Evolutionary conservation across 2,329 filamentous ascomycete genomes (phyloP), one percentile per base, ranked within the genome.

Genomic region (Neurospora sp.): DNA sequence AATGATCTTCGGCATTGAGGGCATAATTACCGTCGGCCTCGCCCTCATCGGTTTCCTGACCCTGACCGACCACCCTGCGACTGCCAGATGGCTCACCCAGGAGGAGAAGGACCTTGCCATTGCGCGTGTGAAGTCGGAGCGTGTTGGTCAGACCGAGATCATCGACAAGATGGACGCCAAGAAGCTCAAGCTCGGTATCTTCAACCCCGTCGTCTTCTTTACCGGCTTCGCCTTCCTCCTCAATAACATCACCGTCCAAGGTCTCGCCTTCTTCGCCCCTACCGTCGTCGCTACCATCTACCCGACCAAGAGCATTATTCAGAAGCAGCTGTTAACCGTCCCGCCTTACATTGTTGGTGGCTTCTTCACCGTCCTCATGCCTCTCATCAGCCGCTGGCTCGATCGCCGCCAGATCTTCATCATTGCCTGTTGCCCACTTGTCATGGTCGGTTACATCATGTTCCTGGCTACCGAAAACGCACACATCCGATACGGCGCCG

Each of bases 1-100:
- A 8, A 91, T 91, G 89, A 90, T 92, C 68, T 92, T 92, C 69
- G 85, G 84, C 4, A 87, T 92, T n/a, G 90, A 92, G 76, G 90
- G 90, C 23, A 87, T 91, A 74, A 86, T 91, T 73, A 82, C 81
- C 2, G 74, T 78, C 71, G 80, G 81, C 0, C 77, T 91, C 0
- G 81, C 84, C 0, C 13, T 91, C 1, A 81, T 91, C 39, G 78
- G 82, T 13, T 90, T 90, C 77, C 71, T 89, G 73, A 89, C 87
- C 0, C 78, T 92, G 13, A 90, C 90, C 1, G 89, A 92, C 77
- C 84, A 89, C 0, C 90, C 90, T 0, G 87, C 84, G 68, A 89
- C 88, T 0, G 90, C 89, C 0, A 79, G 81, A n/a, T 92, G 89
- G 89, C 83, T 92, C 2, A 83, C 83, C 0, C 79, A 83, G 17